A percentile compares a stretch with the other conserved stretches of the same genome.
Conservation (phyloP, 2,329 filamentous ascomycete species). For the Claviceps purpurea region DNA sequence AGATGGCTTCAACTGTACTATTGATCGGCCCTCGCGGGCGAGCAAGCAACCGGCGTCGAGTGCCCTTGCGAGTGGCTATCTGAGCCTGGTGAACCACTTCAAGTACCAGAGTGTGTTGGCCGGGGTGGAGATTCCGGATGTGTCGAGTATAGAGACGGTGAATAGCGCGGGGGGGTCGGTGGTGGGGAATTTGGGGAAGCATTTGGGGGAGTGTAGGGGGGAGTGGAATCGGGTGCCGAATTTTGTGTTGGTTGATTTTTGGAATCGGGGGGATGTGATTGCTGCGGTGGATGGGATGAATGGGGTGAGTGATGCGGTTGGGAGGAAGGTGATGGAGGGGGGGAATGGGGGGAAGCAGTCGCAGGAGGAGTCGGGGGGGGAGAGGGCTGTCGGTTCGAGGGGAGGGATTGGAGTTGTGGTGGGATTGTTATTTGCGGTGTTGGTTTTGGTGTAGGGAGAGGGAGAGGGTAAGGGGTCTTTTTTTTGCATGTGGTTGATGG, state of each 20-base stretch:
- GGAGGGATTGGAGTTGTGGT: slow-evolving; percentile 26
- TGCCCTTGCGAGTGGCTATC: slow-evolving; percentile 43
- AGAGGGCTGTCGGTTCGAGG: slow-evolving; percentile 6
- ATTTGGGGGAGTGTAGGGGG: slow-evolving; percentile 38
- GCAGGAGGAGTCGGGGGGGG: slow-evolving; percentile 8
- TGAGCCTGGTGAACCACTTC: slow-evolving; percentile 75
- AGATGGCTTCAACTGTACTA: slow-evolving; percentile 56
- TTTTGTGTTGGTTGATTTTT: slow-evolving; percentile 71
- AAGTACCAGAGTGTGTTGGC: slow-evolving; percentile 44
- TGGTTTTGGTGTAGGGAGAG: slow-evolving; percentile 19
- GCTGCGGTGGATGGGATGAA: slow-evolving; percentile 58
- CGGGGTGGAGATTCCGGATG: slow-evolving; percentile 47
- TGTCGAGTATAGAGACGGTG: slow-evolving; percentile 45
- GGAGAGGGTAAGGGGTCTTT: neutral
- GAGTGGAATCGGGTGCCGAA: slow-evolving; percentile 53
- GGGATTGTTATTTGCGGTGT: slow-evolving; percentile 27
- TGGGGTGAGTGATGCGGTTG: slow-evolving; percentile 27
- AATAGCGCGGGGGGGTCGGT: slow-evolving; percentile 46
- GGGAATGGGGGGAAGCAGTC: neutral
- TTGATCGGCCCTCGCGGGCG: slow-evolving; percentile 48
- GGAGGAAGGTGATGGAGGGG: slow-evolving; percentile 6
- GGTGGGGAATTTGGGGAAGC: slow-evolving; percentile 39
- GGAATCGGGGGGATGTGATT: slow-evolving; percentile 57
- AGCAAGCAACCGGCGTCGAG: slow-evolving; percentile 25
- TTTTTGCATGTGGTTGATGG: neutral